Base-by-base conservation (phyloP, 1,284 basidiomycete genomes). In the Pholiota adiposa region DNA sequence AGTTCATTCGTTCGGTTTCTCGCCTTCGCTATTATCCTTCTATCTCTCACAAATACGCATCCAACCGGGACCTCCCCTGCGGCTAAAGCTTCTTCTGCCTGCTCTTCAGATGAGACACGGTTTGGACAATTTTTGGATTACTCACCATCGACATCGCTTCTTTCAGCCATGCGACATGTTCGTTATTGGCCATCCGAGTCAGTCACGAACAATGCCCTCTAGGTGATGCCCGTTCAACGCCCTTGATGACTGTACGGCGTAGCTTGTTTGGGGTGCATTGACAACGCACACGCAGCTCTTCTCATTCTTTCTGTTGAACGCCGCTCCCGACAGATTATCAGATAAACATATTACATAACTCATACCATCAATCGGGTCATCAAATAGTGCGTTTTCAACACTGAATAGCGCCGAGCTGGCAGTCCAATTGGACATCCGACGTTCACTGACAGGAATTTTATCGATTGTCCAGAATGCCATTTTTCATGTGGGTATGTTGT, bases 1-100 rank as follows among this genome's bases (percentile, higher is more conserved):
- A 94, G 88, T 76, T 98, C 92, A 73, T 98, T 99, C 2, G 97
- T 99, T 56, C 95, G 80, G 70, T 99, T 99, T 49, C 97, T 81
- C 0, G 94, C 97, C 65, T 83, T 82, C 2, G 95, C 94, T 63
- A 99, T 93, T 63, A 93, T 81, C 48, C 70, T 73, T 18, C 83
- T 86, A 59, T 90, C 83, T 51, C 93, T 84, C 3, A 99, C 94
- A 70, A 99, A 98, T 4, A 99, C 89, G 67, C 97, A 98, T 14
- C 97, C 97, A 1, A 99, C 96, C 1, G 97, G 97, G 0, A 99
- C 96, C 75, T 99, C 97, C 33, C 86, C 83, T 1, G 90, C 87
- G 33, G 83, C 79, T 27, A 98, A 78, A 2, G 97, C 97, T 73
- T 98, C 94, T 67, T 91, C 85, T 54, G 91, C 90, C 90, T 92